Conservation (phyloP, 805 yeast species). For the Cyberlindnera sargentensis region DNA sequence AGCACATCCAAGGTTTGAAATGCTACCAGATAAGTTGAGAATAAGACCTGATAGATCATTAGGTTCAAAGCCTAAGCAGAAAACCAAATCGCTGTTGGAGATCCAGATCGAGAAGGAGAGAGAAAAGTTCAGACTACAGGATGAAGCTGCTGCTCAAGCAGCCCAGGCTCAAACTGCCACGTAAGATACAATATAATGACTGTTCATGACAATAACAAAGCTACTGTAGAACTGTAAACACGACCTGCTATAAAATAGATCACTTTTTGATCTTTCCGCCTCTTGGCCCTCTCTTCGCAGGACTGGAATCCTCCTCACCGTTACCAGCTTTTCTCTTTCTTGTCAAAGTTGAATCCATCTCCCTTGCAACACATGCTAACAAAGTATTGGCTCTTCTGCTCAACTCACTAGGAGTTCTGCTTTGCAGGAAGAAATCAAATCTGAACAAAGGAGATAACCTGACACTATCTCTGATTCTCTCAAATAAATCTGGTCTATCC, state of each 20-base stretch:
- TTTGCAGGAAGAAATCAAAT: slow-evolving; percentile 81
- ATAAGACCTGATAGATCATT: slow-evolving; percentile 27
- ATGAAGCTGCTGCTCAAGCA: slow-evolving; percentile 5
- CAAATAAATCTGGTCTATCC: slow-evolving; percentile 73
- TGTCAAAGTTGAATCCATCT: slow-evolving; percentile 25
- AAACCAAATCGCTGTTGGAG: slow-evolving; percentile 22
- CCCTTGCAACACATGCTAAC: slow-evolving; percentile 67
- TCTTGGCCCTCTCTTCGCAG: slow-evolving; percentile 13
- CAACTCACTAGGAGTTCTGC: slow-evolving; percentile 71
- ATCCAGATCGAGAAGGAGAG: slow-evolving; percentile 18
- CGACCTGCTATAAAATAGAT: neutral
- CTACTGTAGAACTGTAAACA: too few species aligned
- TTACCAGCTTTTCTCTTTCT: slow-evolving; percentile 7
- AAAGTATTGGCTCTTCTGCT: slow-evolving; percentile 77
- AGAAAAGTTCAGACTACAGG: slow-evolving; percentile 12
- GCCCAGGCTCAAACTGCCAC: neutral
- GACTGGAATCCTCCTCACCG: slow-evolving; percentile 11
- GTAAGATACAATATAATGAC: neutral
- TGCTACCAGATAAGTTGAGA: slow-evolving; percentile 34
- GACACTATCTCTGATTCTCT: slow-evolving; percentile 67
- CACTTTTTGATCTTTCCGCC: slow-evolving; percentile 12
- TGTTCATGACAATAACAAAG: neutral
- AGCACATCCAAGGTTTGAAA: slow-evolving; percentile 77
- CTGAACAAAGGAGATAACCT: slow-evolving; percentile 71
- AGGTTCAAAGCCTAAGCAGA: slow-evolving; percentile 9